A percentile compares a stretch with the other conserved stretches of the same genome.
Conservation (phyloP, 768 basidiomycete genomes). For the Xanthoconium purpureum region DNA sequence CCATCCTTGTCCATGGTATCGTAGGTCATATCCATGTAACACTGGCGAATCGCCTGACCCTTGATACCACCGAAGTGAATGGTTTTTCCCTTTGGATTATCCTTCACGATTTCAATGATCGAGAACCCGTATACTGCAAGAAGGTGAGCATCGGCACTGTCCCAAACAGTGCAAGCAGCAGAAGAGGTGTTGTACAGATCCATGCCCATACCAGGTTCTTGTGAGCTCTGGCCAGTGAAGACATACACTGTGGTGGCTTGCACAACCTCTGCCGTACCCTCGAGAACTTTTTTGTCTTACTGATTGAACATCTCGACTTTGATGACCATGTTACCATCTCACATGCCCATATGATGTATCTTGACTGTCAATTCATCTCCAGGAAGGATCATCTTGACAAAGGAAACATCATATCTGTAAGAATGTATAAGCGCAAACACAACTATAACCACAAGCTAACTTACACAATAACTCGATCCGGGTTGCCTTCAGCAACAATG, state of each 20-base stretch:
- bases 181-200: constrained; percentile 91
- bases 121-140: too few relatives aligned
- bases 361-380: constrained; percentile 83
- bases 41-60: constrained; percentile 94
- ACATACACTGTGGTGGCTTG: constrained; percentile 96
- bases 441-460: constrained; percentile 31
- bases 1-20: constrained; percentile 97
- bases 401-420: constrained; percentile 83
- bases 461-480: constrained; percentile 84
- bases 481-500: constrained; percentile 88
- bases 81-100: too few relatives aligned
- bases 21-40: constrained; percentile 99
- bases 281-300: constrained; percentile 86
- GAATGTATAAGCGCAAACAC: constrained; percentile 3
- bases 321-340: constrained; percentile 89
- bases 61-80: constrained; percentile 99
- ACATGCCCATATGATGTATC: constrained; percentile 89
- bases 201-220: constrained; percentile 99
- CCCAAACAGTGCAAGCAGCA: constrained; percentile 96
- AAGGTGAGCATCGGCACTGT: constrained; percentile 91
- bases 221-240: constrained; percentile 98
- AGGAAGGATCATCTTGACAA: constrained; percentile 96
- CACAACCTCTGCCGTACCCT: constrained; percentile 88
- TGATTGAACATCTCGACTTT: constrained; percentile 83
- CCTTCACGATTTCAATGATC: too few relatives aligned